phyloP scores from a whole-genome alignment of 2,329 filamentous ascomycete species.

The Colletotrichum lini region DNA sequence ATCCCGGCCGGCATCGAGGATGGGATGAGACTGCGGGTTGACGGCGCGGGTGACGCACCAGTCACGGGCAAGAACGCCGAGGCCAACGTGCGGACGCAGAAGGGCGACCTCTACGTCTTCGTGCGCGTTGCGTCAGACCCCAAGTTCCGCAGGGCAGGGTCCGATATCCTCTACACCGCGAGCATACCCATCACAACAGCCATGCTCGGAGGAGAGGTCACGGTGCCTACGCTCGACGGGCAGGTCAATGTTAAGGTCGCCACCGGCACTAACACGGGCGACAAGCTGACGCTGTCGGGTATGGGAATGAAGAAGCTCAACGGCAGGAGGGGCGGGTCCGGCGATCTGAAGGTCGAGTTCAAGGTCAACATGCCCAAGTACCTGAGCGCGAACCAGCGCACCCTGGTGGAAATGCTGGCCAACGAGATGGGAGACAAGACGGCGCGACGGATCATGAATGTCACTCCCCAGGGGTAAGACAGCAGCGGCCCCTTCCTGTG shows the following conservation, averaged over 20 bases:
- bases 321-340: conserved; percentile 75
- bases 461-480: conserved; percentile 69
- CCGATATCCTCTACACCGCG: conserved; percentile 94
- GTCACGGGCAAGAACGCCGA: conserved; percentile 79
- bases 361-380: conserved; percentile 97
- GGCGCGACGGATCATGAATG: conserved; percentile 93
- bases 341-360: conserved; percentile 95
- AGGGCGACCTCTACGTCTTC: conserved; percentile 92
- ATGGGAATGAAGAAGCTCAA: conserved; percentile 94
- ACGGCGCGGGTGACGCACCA: conserved; percentile 89
- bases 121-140: conserved; percentile 91
- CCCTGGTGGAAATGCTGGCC: conserved; percentile 93
- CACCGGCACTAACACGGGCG: conserved; percentile 92
- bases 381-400: conserved; percentile 89
- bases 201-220: conserved; percentile 89
- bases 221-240: conserved; percentile 90
- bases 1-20: conserved; percentile 97
- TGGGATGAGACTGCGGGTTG: conserved; percentile 90
- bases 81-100: conserved; percentile 74
- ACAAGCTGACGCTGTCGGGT: conserved; percentile 88
- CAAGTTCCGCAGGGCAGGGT: conserved; percentile 89
- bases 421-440: conserved; percentile 96
- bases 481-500: not conserved
- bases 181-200: conserved; percentile 94
- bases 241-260: conserved; percentile 91